Base-by-base conservation (phyloP, 2,329 filamentous ascomycete genomes). In the Zymoseptoria crescenta region DNA sequence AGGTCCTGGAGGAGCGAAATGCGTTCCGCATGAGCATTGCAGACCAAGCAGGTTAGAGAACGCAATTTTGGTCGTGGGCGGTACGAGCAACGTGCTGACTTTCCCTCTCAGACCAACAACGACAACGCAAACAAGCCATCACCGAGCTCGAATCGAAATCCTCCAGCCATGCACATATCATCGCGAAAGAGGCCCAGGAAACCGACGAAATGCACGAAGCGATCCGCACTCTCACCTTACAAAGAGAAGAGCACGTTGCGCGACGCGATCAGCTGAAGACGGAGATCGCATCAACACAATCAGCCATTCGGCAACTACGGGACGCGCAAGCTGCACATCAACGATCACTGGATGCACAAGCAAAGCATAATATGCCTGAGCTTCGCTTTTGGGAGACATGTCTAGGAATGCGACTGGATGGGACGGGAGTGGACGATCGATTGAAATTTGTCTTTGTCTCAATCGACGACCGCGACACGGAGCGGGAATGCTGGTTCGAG, bases 321-420 rank as follows among this genome's bases (percentile, higher is more conserved):
- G 86, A 87, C n/a, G 86, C 87, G 10, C 88, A 91, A 75, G 80
- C 85, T 55, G 83, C 83, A 63, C 85, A 89, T 72, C 85, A 88
- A 53, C 82, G 84, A 62, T 86, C 90, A 67, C 80, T 96, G 45
- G 90, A 95, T 68, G 83, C 87, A 1, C 93, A 97, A 76, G 84
- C 88, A 56, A 84, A 91, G 35, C 89, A 93, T 75, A 97, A 99
- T 74, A 83, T 89, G 50, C 94, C 94, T 0, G 94, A 99, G 77
- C 81, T 99, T 52, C 89, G 92, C 66, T 97, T 97, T 72, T 99
- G 94, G 94, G 89, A 96, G 73, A 88, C 87, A 57, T 94, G 93
- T 72, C 79, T 99, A 60, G 92, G 93, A 59, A 74, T 97, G 71
- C 81, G 88, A 61, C 95, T 99, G 70, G 93, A 97, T 71, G 93